Evolutionary conservation across 2,329 filamentous ascomycete genomes (phyloP), one percentile per base, ranked within the genome.

Genomic region (Cryphonectria radicalis): DNA sequence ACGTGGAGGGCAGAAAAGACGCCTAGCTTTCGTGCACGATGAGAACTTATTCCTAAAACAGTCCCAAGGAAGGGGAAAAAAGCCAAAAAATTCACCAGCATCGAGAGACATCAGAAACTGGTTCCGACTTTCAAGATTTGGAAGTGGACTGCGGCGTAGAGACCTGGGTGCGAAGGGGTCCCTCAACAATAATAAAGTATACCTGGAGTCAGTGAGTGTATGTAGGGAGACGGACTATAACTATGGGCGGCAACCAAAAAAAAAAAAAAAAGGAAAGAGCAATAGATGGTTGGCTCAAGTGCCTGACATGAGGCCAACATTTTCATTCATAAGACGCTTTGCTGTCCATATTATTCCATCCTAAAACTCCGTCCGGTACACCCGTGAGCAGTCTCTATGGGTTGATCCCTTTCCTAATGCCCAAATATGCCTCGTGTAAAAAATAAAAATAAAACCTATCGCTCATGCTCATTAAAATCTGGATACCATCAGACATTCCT

Each of bases 401-500:
- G n/a, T n/a, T 50, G 4, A 50, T 37, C 35, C 32, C 32, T 32
- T 35, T n/a, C 32, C 35, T 19, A 35, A 40, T 62, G 19, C 32
- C 59, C 19, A 40, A 40, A 40, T 35, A 62, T 62, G 59, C 35
- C 19, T 62, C 35, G 10, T 40, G 22, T 62, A 5, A 40, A 32
- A 35, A 32, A 4, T 28, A 28, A 28, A 4, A 32, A 32, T 0
- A 32, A n/a, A n/a, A n/a, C n/a, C 32, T 59, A 32, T 59, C 28
- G 55, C 55, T 67, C 66, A 71, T 71, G 66, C 69, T 71, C 50
- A 37, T 73, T 50, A 64, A 63, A 63, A 7, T 40, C 40, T 14
- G 65, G 28, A 69, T 42, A 32, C 67, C 66, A 66, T 50, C 25
- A 63, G 63, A 66, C 67, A 37, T 42, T 59, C 43, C 28, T 28